A percentile compares a stretch with the other conserved stretches of the same genome.
Evolutionary conservation across 805 yeast genomes (phyloP).

Genomic region (Saccharomycopsis sp.): DNA sequence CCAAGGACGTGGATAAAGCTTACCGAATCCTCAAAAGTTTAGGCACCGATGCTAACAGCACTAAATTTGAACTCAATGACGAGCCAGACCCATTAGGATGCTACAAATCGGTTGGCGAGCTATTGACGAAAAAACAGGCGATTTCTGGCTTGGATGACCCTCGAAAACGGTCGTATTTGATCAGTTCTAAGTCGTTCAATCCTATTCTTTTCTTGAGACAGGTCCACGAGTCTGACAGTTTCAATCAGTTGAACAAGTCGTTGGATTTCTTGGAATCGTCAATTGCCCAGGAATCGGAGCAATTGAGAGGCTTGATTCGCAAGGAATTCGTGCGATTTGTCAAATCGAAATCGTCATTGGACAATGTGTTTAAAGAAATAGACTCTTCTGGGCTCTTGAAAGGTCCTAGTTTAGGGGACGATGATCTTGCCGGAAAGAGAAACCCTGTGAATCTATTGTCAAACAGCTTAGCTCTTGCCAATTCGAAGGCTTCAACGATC

Average conservation of each 20-base stretch:
- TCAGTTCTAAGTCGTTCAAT: constrained; percentile 53
- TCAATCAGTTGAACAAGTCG: constrained; percentile 42
- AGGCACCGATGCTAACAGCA: constrained; percentile 24
- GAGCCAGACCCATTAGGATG: constrained; percentile 55
- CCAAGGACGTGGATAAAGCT: constrained; percentile 27
- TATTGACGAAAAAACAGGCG: constrained; percentile 34
- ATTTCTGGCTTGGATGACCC: constrained; percentile 35
- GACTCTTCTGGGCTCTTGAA: constrained; percentile 30
- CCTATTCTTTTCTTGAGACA: constrained; percentile 49
- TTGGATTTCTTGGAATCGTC: constrained; percentile 43
- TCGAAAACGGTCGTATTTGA: constrained; percentile 35
- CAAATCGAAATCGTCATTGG: constrained; percentile 56
- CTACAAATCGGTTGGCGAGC: constrained; percentile 38
- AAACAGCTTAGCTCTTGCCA: constrained; percentile 42
- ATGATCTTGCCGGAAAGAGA: constrained; percentile 28
- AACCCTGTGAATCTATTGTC: constrained; percentile 31
- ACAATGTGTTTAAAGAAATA: constrained; percentile 51
- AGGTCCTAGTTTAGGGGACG: constrained; percentile 11
- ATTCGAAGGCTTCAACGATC: constrained; percentile 44
- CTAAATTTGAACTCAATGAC: constrained; percentile 24
- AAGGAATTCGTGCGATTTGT: constrained; percentile 60
- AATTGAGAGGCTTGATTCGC: constrained; percentile 46
- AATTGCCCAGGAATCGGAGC: constrained; percentile 43
- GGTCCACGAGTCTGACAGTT: constrained; percentile 50
- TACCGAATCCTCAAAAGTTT: constrained; percentile 30